Base-by-base conservation (phyloP, 2,329 filamentous ascomycete genomes). In the Cladosporium cucumerinum region DNA sequence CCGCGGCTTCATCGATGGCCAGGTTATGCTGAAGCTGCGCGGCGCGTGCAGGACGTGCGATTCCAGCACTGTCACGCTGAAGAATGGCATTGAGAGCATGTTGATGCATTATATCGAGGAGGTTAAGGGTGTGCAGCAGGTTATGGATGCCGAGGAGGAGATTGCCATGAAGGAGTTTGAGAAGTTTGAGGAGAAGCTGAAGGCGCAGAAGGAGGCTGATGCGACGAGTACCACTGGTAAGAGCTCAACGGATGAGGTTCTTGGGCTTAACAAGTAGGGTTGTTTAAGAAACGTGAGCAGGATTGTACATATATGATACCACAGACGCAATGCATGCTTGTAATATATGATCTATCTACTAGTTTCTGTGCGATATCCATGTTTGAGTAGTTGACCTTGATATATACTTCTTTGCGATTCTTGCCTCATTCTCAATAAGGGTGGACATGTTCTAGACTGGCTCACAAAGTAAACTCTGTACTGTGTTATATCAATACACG, bases 31-130 rank as follows among this genome's bases (percentile, higher is more conserved):
- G 73, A 97, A 97, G 84, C 80, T 99, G 72, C 85, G 94, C 57
- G 95, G 95, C 18, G 95, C 95, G 23, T 99, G 95, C 79, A 85
- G 95, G 69, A 98, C 94, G 23, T 99, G 95, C 77, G 95, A 98
- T 78, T 96, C 92, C 54, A 97, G 93, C 77, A 98, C 95, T 0
- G 93, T 97, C 39, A 99, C 95, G 32, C 79, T 99, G 70, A 97
- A 96, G 84, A 98, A 96, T 76, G 95, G 95, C 7, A 99, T 99
- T 71, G 95, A 99, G 84, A 92, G 91, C 70, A 98, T 99, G 95
- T 78, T 98, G 76, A 97, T 97, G 74, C 74, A 76, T 60, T 79
- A 97, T 87, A 97, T 98, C 69, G 93, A 97, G 77, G 95, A 98
- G 78, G 95, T 98, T 46, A 89, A 96, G 78, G 92, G 90, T 3